phyloP scores from a whole-genome alignment of 345 rosid genomes.

The Litchi chinensis region DNA sequence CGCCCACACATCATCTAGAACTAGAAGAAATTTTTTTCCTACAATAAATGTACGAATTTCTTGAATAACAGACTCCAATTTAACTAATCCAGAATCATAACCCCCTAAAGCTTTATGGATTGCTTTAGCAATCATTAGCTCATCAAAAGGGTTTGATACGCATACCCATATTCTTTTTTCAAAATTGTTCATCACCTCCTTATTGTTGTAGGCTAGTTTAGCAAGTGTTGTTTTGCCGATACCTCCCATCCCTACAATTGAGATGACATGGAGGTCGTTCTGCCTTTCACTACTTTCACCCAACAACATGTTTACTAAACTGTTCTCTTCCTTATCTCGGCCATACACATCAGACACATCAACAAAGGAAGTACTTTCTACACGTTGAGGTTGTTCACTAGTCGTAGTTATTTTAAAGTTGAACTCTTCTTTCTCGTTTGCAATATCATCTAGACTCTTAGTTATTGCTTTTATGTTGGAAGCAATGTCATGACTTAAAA shows the following conservation, averaged over 20 bases:
- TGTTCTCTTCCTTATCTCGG: neutral
- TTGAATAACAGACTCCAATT: neutral
- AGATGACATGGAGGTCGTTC: too few species aligned
- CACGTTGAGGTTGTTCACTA: neutral
- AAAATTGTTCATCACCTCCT: neutral
- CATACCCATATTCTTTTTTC: neutral
- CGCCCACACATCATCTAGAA: conserved; percentile 33
- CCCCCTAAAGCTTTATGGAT: neutral
- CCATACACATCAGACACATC: neutral
- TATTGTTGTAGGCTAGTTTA: neutral
- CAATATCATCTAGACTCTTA: neutral
- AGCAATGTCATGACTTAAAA: neutral
- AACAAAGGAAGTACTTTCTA: neutral
- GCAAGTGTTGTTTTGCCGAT: neutral
- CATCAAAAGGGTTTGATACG: neutral
- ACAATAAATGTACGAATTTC: neutral
- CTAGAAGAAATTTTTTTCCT: conserved; percentile 10
- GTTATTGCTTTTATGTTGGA: neutral
- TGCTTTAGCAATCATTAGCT: neutral
- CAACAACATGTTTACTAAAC: neutral
- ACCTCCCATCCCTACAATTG: neutral
- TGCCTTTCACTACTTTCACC: neutral
- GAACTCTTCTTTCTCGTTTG: neutral
- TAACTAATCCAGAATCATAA: neutral
- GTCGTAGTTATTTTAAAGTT: neutral